Evolutionary conservation across 2,329 filamentous ascomycete species (phyloP).

Genomic region (Orbilia brochopaga): DNA sequence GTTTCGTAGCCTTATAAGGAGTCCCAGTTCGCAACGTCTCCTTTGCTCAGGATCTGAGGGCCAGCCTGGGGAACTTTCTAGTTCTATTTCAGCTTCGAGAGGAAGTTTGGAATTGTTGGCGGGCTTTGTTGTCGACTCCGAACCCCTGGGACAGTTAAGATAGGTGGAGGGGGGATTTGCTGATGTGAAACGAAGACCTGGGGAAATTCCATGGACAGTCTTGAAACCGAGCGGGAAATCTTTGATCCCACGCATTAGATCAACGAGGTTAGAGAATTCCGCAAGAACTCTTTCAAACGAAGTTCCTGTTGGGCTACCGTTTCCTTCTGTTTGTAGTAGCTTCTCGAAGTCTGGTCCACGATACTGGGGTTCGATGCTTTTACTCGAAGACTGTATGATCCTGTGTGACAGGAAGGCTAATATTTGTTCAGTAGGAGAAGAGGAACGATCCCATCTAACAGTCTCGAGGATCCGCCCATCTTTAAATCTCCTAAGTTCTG

Average conservation of each 20-base stretch:
- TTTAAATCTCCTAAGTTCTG: constrained; percentile 91
- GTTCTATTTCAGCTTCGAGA: constrained; percentile 26
- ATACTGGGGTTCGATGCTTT: not conserved
- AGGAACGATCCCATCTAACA: constrained; percentile 75
- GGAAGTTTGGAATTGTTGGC: not conserved
- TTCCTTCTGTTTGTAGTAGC: not conserved
- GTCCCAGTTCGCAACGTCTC: constrained; percentile 20
- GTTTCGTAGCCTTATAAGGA: constrained; percentile 21
- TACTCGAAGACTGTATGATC: not conserved
- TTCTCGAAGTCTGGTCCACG: constrained; percentile 15
- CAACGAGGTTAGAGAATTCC: constrained; percentile 21
- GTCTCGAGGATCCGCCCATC: constrained; percentile 94
- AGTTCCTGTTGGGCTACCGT: no score
- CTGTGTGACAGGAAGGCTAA: constrained; percentile 71
- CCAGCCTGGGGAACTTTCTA: constrained; percentile 42
- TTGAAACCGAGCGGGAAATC: constrained; percentile 31
- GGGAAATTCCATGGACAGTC: constrained; percentile 13
- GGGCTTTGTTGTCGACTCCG: not conserved
- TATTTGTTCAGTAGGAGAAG: constrained; percentile 79
- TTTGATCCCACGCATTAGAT: constrained; percentile 19
- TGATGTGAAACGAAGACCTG: constrained; percentile 22
- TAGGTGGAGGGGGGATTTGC: constrained; percentile 12
- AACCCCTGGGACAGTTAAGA: not conserved
- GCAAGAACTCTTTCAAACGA: constrained; percentile 8
- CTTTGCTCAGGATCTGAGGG: constrained; percentile 29